A percentile compares a stretch with the other conserved stretches of the same genome.
Conservation (phyloP, 257 asterid genomes). For the Solanum tacnaense region DNA sequence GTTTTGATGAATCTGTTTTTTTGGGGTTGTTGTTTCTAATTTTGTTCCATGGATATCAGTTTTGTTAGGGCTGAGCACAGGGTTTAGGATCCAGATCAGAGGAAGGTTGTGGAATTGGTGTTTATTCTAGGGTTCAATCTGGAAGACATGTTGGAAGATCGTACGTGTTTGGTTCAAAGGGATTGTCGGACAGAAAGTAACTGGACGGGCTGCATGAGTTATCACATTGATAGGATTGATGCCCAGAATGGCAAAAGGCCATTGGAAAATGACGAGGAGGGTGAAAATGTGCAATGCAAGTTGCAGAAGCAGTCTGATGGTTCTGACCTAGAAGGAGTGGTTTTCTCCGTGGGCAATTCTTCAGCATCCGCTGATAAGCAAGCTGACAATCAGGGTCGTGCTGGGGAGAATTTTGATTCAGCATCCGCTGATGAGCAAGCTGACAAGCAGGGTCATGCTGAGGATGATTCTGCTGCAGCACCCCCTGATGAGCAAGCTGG, state of each 20-base stretch:
- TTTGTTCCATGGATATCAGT: conserved; percentile 19
- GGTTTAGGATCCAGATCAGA: conserved; percentile 1
- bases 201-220: conserved; percentile 60
- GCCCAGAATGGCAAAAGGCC: conserved; percentile 42
- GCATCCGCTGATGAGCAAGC: background rate
- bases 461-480: background rate
- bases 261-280: conserved; percentile 33
- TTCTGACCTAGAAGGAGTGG: conserved; percentile 6
- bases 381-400: background rate
- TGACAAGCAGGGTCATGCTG: background rate
- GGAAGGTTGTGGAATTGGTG: background rate
- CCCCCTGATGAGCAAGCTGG: conserved; percentile 7
- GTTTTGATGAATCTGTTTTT: background rate
- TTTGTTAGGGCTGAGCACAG: conserved; percentile 8
- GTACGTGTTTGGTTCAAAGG: conserved; percentile 61
- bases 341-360: conserved; percentile 22
- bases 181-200: conserved; percentile 45
- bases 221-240: conserved; percentile 35
- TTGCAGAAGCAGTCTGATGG: conserved; percentile 28
- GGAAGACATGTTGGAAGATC: conserved; percentile 70
- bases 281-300: conserved; percentile 23
- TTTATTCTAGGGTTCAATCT: conserved; percentile 23
- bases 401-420: conserved; percentile 27
- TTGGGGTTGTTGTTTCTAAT: background rate
- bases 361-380: background rate